These are phyloP conservation scores for Globisporangium megalacanthum DNA, from an alignment of 352 stramenopile genomes.

Conservation along the genomic window DNA sequence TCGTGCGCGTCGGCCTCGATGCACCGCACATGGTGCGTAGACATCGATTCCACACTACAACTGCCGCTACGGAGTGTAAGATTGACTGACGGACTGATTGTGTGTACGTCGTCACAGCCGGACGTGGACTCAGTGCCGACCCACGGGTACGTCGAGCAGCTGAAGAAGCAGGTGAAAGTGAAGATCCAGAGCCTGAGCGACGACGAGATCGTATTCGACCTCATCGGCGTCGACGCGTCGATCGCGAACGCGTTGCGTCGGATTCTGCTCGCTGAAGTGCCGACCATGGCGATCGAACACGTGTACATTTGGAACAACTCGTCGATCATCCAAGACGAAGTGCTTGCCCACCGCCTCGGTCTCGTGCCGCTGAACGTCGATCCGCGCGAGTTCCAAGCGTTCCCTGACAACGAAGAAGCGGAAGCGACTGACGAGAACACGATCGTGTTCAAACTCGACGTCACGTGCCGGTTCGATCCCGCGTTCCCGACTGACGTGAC, in stretches of 20 bases:
- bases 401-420: slow-evolving; percentile 83
- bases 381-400: slow-evolving; percentile 81
- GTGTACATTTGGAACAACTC: slow-evolving; percentile 95
- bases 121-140: slow-evolving; percentile 67
- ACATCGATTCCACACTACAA: not conserved
- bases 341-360: slow-evolving; percentile 87
- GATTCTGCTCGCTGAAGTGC: slow-evolving; percentile 89
- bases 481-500: slow-evolving; percentile 42
- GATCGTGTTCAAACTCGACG: slow-evolving; percentile 94
- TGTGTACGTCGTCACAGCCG: slow-evolving; percentile 25
- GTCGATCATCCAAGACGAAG: slow-evolving; percentile 92
- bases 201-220: slow-evolving; percentile 90
- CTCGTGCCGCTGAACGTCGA: slow-evolving; percentile 83
- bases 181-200: slow-evolving; percentile 81
- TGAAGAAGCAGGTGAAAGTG: slow-evolving; percentile 81
- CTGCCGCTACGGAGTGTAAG: not conserved
- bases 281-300: slow-evolving; percentile 92
- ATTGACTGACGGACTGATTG: not conserved
- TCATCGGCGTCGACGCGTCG: slow-evolving; percentile 88
- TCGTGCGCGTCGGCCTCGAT: slow-evolving; percentile 71
- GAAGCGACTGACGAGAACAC: slow-evolving; percentile 95
- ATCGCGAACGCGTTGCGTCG: slow-evolving; percentile 90
- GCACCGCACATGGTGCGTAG: slow-evolving; percentile 70
- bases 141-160: slow-evolving; percentile 76
- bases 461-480: slow-evolving; percentile 82